These are phyloP conservation scores for Umbelopsis isabellina DNA, from an alignment of 192 early-diverging fungal species.

Conservation along the genomic window DNA sequence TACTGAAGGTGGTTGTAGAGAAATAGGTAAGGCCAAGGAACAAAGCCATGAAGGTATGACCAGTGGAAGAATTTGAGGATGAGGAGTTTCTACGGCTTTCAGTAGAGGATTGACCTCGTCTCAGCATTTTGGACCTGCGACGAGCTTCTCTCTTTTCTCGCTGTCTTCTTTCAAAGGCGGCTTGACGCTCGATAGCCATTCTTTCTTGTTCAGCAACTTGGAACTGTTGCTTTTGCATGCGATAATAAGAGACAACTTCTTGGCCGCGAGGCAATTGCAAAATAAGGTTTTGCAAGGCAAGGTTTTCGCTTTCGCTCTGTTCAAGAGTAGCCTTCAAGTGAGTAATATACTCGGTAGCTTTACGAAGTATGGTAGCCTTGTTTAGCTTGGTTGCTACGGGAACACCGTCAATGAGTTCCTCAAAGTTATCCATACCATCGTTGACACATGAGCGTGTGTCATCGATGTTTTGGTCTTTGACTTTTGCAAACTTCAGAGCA, in stretches of 20 bases:
- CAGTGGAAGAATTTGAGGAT: conserved; percentile 1
- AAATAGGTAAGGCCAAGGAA: conserved; percentile 55
- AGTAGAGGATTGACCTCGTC: neutral
- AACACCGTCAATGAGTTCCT: conserved; percentile 72
- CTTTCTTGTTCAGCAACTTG: conserved; percentile 6
- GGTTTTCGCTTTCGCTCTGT: conserved; percentile 47
- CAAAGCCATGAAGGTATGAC: conserved; percentile 51
- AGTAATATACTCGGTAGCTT: conserved; percentile 86
- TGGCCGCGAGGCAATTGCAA: conserved; percentile 44
- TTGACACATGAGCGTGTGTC: conserved; percentile 22
- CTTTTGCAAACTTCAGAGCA: conserved; percentile 66
- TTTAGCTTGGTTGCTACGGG: conserved; percentile 80
- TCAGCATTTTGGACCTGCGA: neutral
- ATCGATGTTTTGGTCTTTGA: conserved; percentile 50
- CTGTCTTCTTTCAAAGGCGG: neutral
- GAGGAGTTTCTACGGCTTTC: neutral
- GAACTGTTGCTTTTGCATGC: conserved; percentile 21
- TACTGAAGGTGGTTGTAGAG: conserved; percentile 6
- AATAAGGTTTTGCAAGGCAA: conserved; percentile 39
- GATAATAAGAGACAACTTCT: conserved; percentile 29
- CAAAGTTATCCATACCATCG: conserved; percentile 35
- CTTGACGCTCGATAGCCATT: conserved; percentile 7
- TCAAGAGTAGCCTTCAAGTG: conserved; percentile 49
- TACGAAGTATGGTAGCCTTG: conserved; percentile 88
- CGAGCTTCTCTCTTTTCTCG: conserved; percentile 16